Evolutionary conservation across 192 early-diverging fungal genomes (phyloP).

Genomic region (Phlyctochytrium bullatum): DNA sequence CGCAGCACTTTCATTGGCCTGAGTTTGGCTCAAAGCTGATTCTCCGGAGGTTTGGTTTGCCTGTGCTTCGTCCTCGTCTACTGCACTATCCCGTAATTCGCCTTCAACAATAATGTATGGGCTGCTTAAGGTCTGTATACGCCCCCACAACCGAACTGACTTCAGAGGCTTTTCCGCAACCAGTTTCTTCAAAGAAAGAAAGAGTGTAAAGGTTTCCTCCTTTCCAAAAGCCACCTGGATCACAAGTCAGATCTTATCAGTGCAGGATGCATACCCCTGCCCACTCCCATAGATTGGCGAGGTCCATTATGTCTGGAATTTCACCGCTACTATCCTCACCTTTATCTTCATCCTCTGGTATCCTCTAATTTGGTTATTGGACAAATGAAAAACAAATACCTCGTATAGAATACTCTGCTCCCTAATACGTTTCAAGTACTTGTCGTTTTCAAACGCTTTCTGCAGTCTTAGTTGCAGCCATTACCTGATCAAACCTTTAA

Average conservation of each 20-base stretch:
- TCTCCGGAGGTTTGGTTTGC: constrained; percentile 9
- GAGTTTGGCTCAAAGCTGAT: not conserved
- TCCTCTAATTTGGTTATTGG: constrained; percentile 4
- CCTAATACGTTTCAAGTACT: constrained; percentile 20
- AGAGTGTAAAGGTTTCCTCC: constrained; percentile 55
- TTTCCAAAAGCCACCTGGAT: constrained; percentile 49
- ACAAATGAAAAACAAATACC: constrained; percentile 22
- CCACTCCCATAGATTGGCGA: constrained; percentile 58
- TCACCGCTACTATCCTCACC: constrained; percentile 48
- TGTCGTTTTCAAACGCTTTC: constrained; percentile 21
- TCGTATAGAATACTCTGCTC: constrained; percentile 42
- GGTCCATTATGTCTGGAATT: constrained; percentile 61
- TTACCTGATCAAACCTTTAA: not conserved
- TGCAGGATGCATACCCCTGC: constrained; percentile 44
- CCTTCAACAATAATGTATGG: constrained; percentile 59
- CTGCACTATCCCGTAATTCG: constrained; percentile 47
- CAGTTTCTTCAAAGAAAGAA: constrained; percentile 52
- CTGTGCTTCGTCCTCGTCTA: constrained; percentile 52
- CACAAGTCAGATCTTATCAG: constrained; percentile 6
- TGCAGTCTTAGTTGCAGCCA: constrained; percentile 2
- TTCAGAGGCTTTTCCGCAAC: constrained; percentile 51
- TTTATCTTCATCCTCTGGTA: constrained; percentile 29
- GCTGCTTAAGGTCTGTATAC: constrained; percentile 34
- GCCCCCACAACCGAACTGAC: constrained; percentile 59
- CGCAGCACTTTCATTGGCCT: constrained; percentile 13